Evolutionary conservation across 2,329 filamentous ascomycete genomes (phyloP).

Genomic region (Diaporthe batatas): DNA sequence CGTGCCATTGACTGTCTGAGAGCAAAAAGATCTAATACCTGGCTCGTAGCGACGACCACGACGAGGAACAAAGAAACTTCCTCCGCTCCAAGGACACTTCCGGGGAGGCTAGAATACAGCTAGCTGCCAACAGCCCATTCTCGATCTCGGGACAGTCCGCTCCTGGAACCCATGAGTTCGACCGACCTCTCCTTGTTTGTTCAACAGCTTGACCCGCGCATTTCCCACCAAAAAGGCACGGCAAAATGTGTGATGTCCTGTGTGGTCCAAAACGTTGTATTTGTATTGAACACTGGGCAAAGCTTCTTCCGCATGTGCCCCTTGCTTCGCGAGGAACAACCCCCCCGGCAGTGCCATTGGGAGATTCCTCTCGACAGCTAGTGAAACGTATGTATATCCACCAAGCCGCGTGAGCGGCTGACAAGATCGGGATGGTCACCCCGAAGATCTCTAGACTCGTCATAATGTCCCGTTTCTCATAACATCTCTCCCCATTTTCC

Average conservation of each 20-base stretch:
- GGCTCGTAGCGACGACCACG: background rate
- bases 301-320: conserved; percentile 13
- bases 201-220: background rate
- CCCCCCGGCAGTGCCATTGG: background rate
- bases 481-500: conserved; percentile 26
- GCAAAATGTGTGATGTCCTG: background rate
- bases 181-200: background rate
- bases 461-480: conserved; percentile 36
- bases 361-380: conserved; percentile 2
- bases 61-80: background rate
- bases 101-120: too few species aligned
- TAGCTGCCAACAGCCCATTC: background rate
- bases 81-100: background rate
- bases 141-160: background rate
- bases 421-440: conserved; percentile 38
- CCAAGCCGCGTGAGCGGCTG: conserved; percentile 33
- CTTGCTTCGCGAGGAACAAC: conserved; percentile 7
- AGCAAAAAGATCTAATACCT: background rate
- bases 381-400: conserved; percentile 40
- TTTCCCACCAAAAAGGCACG: background rate
- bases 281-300: conserved; percentile 24
- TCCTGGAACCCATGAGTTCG: too few species aligned
- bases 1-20: background rate
- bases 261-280: conserved; percentile 23
- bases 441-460: conserved; percentile 37